Evolutionary conservation across 768 basidiomycete species (phyloP), one percentile per base, ranked within the genome.

Genomic region (Boletus vinaceobasis): DNA sequence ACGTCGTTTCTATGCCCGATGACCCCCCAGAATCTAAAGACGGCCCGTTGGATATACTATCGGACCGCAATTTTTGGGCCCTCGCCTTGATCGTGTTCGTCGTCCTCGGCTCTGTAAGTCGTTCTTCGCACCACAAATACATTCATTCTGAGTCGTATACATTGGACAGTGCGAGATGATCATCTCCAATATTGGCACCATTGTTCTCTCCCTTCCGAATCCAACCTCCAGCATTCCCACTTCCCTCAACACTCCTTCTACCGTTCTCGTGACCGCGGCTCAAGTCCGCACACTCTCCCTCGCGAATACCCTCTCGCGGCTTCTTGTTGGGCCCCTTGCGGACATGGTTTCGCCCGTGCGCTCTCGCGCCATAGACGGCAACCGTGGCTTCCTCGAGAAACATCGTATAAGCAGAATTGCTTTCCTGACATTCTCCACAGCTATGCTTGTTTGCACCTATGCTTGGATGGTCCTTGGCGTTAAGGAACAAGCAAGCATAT

Each of bases 161-260:
- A 5, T 54, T 42, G 38, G 17, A 7, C 50, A 89, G 87, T 81
- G 79, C 43, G 89, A 91, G 68, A 91, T 90, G 88, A 77, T 93
- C 21, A 84, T 92, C 19, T 86, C 88, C 19, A 93, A 90, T 62
- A 84, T 93, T 44, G 90, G 88, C 36, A 83, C 86, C 1, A 87
- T 92, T 48, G 79, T 86, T 14, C 71, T 86, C 5, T 84, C 90
- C 14, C 77, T 90, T 35, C 81, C 83, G 9, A 63, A 71, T 15
- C 48, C 67, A 19, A 29, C 37, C 23, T 42, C 65, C 7, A 36
- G 50, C 19, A 50, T 58, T 33, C 29, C 35, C 31, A 3, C 59
- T 37, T 35, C 51, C 48, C 21, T 45, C 26, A 55, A 58, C 40
- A 56, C 57, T 26, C 54, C 69, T 19, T 65, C 71, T 15, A 59